These are phyloP conservation scores for Gossypium bickii DNA, from an alignment of 345 rosid genomes.

Conservation along the genomic window DNA sequence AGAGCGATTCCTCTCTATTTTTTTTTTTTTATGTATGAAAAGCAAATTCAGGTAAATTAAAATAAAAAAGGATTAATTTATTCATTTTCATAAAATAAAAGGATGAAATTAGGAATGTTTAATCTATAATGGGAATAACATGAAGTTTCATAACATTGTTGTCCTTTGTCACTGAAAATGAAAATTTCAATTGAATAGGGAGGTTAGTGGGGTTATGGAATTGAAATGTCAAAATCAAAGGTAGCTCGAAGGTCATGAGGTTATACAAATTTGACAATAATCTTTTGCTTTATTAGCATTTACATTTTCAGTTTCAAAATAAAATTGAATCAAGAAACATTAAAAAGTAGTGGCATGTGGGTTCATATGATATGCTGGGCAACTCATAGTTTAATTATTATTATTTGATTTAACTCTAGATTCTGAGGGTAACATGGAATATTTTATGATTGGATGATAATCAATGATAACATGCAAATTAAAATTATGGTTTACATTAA, in stretches of 20 bases:
- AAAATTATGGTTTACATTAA: neutral
- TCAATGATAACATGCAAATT: neutral
- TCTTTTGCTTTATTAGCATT: neutral
- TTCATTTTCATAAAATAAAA: too few relatives aligned
- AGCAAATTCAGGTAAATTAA: too few relatives aligned
- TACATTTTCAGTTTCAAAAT: neutral
- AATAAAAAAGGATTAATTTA: too few relatives aligned
- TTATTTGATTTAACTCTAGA: neutral
- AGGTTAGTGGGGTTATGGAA: neutral
- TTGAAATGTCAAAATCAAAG: neutral
- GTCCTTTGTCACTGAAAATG: too few relatives aligned
- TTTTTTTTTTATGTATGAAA: too few relatives aligned
- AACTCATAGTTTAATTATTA: neutral
- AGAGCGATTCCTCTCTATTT: too few relatives aligned
- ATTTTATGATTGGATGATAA: constrained; percentile 1
- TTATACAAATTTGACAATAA: neutral
- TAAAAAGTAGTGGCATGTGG: neutral
- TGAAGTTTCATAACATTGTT: too few relatives aligned
- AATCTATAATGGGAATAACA: too few relatives aligned
- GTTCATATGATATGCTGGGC: constrained; percentile 7
- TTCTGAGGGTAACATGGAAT: constrained; percentile 4
- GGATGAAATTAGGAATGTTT: too few relatives aligned
- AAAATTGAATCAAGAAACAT: neutral
- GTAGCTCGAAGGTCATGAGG: constrained; percentile 1
- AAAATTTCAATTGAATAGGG: too few relatives aligned